Conservation (phyloP, 305 asterid genomes). For the Fraxinus paxiana region DNA sequence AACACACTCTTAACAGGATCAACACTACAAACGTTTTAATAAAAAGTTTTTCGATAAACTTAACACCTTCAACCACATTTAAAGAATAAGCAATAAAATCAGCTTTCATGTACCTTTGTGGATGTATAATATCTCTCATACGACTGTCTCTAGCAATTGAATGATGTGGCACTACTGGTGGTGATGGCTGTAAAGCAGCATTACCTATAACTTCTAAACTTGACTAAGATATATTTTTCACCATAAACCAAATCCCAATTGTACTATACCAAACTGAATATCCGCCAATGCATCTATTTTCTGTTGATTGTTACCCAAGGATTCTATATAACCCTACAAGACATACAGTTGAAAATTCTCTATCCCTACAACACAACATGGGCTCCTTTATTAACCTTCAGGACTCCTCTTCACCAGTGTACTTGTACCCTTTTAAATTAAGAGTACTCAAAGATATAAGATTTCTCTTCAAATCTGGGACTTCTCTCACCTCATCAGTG, state of each 20-base stretch:
- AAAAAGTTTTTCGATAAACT: no score
- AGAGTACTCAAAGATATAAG: no score
- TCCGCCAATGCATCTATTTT: not conserved
- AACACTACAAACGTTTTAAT: not conserved
- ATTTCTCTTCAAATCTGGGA: not conserved
- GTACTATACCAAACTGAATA: not conserved
- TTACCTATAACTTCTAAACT: not conserved
- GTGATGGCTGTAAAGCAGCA: not conserved
- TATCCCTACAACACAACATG: not conserved
- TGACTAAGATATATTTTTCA: not conserved
- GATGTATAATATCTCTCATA: not conserved
- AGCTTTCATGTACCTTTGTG: not conserved
- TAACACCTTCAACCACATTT: not conserved
- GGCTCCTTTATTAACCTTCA: not conserved
- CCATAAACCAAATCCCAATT: not conserved
- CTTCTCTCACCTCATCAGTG: not conserved
- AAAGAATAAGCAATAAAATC: no score
- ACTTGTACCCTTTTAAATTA: no score
- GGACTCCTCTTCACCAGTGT: no score
- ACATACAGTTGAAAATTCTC: not conserved
- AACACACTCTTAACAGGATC: not conserved
- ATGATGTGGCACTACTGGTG: not conserved
- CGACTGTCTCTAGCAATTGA: not conserved
- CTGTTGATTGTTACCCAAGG: not conserved
- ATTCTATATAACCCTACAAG: not conserved